A percentile compares a stretch with the other conserved stretches of the same genome.
Evolutionary conservation across 2,329 filamentous ascomycete species (phyloP).

Genomic region (Monilinia aucupariae): DNA sequence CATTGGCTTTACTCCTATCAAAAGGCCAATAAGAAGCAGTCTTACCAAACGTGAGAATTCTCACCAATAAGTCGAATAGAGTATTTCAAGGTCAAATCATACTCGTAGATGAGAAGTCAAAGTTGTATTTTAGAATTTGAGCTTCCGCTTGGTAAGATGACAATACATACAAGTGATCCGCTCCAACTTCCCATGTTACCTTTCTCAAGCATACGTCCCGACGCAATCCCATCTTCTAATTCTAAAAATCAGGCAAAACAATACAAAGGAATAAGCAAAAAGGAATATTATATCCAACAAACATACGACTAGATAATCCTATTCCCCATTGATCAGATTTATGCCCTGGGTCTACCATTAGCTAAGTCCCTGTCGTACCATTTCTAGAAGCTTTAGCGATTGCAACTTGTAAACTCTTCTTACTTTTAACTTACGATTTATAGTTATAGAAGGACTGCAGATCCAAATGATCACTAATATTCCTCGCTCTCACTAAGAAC

Average conservation of each 20-base stretch:
- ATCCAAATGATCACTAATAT: background rate
- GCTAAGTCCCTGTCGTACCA: background rate
- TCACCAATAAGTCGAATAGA: background rate
- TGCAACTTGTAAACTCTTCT: no score
- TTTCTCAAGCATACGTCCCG: no score
- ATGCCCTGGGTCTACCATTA: background rate
- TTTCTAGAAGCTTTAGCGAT: no score
- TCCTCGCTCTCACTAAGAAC: background rate
- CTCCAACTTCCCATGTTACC: background rate
- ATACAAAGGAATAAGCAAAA: background rate
- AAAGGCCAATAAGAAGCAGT: no score
- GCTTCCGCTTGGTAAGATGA: background rate
- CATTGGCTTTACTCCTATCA: no score
- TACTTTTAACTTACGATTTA: no score
- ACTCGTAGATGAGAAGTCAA: background rate
- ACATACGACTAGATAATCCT: no score
- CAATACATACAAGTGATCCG: background rate
- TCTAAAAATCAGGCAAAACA: background rate
- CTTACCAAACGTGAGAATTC: no score
- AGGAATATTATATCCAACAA: background rate
- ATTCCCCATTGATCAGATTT: background rate
- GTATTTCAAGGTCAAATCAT: background rate
- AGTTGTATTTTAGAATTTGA: no score
- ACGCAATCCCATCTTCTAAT: background rate
- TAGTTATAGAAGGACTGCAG: fast-evolving